A percentile compares a stretch with the other conserved stretches of the same genome.
Evolutionary conservation across 2,329 filamentous ascomycete species (phyloP).

Genomic region (Epichloe coenophiala): DNA sequence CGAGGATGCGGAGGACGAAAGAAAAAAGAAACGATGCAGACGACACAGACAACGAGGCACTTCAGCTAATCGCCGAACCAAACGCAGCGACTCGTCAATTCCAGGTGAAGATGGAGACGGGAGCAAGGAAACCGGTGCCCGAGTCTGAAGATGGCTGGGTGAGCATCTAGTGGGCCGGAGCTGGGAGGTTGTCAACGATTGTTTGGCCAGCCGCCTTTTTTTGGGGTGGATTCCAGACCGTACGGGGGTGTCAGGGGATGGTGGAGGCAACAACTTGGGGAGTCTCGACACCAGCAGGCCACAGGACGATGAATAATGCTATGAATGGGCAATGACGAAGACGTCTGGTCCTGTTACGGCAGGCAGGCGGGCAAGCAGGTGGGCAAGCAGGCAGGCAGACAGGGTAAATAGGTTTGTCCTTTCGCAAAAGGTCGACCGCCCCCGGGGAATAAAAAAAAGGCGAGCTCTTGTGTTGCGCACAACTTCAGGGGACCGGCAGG

Average conservation of each 20-base stretch:
- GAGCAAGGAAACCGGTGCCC: constrained; percentile 20
- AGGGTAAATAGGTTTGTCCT: too few relatives aligned
- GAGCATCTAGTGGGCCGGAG: constrained; percentile 24
- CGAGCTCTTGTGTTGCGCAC: not conserved
- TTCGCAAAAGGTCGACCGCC: too few relatives aligned
- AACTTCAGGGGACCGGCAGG: not conserved
- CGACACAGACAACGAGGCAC: not conserved
- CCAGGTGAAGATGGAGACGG: constrained; percentile 12
- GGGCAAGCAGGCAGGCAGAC: too few relatives aligned
- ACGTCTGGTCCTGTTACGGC: too few relatives aligned
- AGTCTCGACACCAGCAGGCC: not conserved
- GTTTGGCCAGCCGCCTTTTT: constrained; percentile 22
- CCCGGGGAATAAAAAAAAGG: not conserved
- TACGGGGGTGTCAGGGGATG: constrained; percentile 7
- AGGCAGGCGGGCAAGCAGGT: too few relatives aligned
- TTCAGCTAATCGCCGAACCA: not conserved
- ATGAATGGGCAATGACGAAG: too few relatives aligned
- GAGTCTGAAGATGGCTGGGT: constrained; percentile 31
- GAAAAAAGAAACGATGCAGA: not conserved
- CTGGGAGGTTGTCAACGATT: constrained; percentile 15
- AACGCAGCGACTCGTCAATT: constrained; percentile 9
- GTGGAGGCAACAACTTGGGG: not conserved
- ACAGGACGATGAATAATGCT: not conserved
- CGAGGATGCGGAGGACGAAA: constrained; percentile 1
- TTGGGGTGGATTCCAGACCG: too few relatives aligned